Conservation (phyloP, 176 grass and related monocot genomes). For the Thalia dealbata region DNA sequence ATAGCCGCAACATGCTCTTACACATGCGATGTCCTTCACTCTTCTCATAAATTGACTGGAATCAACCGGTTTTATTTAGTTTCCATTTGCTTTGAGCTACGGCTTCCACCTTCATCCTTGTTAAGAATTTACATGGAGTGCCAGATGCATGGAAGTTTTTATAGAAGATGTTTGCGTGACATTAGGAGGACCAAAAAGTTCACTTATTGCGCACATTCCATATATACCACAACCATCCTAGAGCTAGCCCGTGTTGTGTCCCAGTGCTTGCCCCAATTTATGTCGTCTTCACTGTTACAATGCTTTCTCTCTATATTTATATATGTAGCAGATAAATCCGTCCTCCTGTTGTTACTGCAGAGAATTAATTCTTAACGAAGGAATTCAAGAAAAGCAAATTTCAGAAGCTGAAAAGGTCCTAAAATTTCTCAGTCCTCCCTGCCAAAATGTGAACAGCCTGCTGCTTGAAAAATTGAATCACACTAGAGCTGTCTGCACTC, state of each 20-base stretch:
- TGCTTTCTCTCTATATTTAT: not conserved
- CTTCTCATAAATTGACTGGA: no score
- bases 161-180: not conserved
- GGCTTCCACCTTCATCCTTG: not conserved
- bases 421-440: conserved; percentile 36
- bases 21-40: no score
- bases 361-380: conserved; percentile 25
- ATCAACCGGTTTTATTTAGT: no score
- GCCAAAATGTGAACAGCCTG: conserved; percentile 15
- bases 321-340: conserved; percentile 8
- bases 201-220: no score
- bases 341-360: conserved; percentile 24
- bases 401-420: conserved; percentile 30
- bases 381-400: conserved; percentile 40
- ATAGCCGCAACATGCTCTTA: no score
- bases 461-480: conserved; percentile 11
- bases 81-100: not conserved
- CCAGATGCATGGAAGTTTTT: not conserved
- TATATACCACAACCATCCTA: no score
- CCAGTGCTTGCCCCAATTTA: not conserved
- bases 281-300: not conserved
- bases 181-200: no score
- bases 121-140: not conserved
- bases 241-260: no score
- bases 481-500: conserved; percentile 27